A percentile compares a stretch with the other conserved stretches of the same genome.
phyloP scores from a whole-genome alignment of 2,329 filamentous ascomycete species.

The Ophiostoma ulmi region DNA sequence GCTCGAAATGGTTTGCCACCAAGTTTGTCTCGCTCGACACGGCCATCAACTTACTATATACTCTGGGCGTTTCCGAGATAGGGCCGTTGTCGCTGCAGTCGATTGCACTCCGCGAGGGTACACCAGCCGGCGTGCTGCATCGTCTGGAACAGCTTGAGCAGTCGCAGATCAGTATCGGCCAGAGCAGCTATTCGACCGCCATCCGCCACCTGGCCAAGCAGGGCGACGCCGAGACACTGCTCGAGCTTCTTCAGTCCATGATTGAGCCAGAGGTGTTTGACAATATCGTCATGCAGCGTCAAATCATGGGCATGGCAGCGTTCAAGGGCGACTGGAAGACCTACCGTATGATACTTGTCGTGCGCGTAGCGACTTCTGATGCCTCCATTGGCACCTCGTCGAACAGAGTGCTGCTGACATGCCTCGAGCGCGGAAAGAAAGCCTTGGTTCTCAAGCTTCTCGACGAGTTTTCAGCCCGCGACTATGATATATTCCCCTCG shows the following conservation, averaged over 20 bases:
- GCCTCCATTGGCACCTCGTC: conserved; percentile 32
- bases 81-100: conserved; percentile 74
- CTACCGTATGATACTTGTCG: conserved; percentile 42
- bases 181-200: conserved; percentile 60
- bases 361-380: conserved; percentile 37
- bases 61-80: conserved; percentile 66
- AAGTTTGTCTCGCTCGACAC: conserved; percentile 65
- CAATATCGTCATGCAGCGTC: conserved; percentile 39
- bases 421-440: conserved; percentile 30
- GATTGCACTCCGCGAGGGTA: conserved; percentile 61
- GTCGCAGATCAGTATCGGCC: conserved; percentile 57
- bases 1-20: conserved; percentile 75
- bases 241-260: conserved; percentile 44
- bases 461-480: conserved; percentile 37
- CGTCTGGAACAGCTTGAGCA: conserved; percentile 58
- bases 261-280: conserved; percentile 55
- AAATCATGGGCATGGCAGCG: conserved; percentile 37
- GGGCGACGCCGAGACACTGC: conserved; percentile 48
- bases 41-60: conserved; percentile 62
- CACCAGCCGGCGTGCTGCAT: conserved; percentile 49
- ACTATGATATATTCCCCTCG: conserved; percentile 32
- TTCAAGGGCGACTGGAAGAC: conserved; percentile 39
- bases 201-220: conserved; percentile 59
- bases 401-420: conserved; percentile 35
- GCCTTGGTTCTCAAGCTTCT: conserved; percentile 35